These are phyloP conservation scores for Telopea speciosissima DNA, from an alignment of 177 flowering plant genomes.

Conservation along the genomic window DNA sequence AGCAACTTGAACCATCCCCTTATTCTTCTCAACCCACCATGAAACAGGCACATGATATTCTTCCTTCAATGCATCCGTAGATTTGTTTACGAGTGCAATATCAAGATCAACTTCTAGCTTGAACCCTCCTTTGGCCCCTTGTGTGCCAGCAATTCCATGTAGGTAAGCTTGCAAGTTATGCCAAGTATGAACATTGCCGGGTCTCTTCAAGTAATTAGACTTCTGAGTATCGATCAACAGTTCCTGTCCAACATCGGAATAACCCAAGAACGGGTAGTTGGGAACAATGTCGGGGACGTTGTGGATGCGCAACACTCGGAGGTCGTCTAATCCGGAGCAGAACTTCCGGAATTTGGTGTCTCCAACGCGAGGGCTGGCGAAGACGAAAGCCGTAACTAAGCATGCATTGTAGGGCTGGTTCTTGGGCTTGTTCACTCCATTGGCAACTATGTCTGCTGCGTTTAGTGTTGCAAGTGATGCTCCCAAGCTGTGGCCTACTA, in stretches of 20 bases:
- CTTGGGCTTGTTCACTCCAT: slow-evolving; percentile 56
- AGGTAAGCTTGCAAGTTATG: slow-evolving; percentile 67
- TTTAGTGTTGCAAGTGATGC: slow-evolving; percentile 68
- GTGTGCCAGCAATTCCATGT: slow-evolving; percentile 48
- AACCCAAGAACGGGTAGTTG: slow-evolving; percentile 54
- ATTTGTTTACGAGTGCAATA: slow-evolving; percentile 57
- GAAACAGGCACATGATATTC: slow-evolving; percentile 48
- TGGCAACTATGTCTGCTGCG: slow-evolving; percentile 64
- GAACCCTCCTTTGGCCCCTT: slow-evolving; percentile 50
- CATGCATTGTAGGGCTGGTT: slow-evolving; percentile 36
- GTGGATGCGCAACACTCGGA: slow-evolving; percentile 35
- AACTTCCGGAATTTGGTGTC: slow-evolving; percentile 40
- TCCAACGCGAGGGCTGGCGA: slow-evolving; percentile 39
- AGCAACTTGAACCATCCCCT: slow-evolving; percentile 61
- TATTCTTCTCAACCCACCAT: slow-evolving; percentile 62
- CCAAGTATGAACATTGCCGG: slow-evolving; percentile 35
- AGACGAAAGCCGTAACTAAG: too few relatives aligned
- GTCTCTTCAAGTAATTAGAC: slow-evolving; percentile 57
- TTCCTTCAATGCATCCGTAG: slow-evolving; percentile 43
- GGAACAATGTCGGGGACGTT: slow-evolving; percentile 66
- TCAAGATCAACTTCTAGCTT: slow-evolving; percentile 52
- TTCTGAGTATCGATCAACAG: slow-evolving; percentile 41
- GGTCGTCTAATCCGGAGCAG: slow-evolving; percentile 25
- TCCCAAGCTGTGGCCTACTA: slow-evolving; percentile 86
- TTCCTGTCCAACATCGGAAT: slow-evolving; percentile 53